Evolutionary conservation across 2,329 filamentous ascomycete species (phyloP).

Genomic region (Diaporthe vexans): DNA sequence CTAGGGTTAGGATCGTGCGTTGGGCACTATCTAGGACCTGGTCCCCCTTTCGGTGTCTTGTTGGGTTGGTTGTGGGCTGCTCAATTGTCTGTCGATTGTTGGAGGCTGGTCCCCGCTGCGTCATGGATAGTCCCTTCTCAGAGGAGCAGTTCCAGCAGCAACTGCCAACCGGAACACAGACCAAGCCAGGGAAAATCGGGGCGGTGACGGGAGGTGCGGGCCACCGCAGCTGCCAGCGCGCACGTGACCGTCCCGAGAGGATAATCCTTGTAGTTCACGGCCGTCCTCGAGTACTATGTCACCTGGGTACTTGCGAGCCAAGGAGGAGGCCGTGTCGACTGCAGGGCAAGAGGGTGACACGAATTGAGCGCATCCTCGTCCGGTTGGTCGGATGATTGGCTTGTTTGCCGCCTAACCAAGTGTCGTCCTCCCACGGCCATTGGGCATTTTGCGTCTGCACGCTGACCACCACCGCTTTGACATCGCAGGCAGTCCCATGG

Average conservation of each 20-base stretch:
- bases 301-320: conserved; percentile 4
- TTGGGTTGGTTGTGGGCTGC: neutral
- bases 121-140: conserved; percentile 41
- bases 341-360: conserved; percentile 19
- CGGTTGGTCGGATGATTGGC: conserved; percentile 27
- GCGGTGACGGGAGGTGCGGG: conserved; percentile 36
- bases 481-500: conserved; percentile 17
- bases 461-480: conserved; percentile 37
- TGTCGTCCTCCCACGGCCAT: conserved; percentile 10
- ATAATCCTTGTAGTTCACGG: conserved; percentile 33
- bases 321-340: neutral
- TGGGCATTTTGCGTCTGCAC: conserved; percentile 6
- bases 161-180: conserved; percentile 41
- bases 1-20: conserved; percentile 19
- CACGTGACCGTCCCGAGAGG: conserved; percentile 40
- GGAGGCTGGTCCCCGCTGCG: conserved; percentile 30
- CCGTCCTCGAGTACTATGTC: conserved; percentile 20
- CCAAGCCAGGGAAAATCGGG: conserved; percentile 39
- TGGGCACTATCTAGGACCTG: conserved; percentile 17
- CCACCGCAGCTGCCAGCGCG: conserved; percentile 36
- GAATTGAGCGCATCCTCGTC: conserved; percentile 6
- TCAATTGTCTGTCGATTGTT: neutral
- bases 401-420: conserved; percentile 24
- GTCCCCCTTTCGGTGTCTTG: neutral
- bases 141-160: conserved; percentile 21